Percentiles rank a stretch among this genome's conserved stretches.
Conservation (phyloP, 495 filamentous ascomycete genomes). For the Podospora didyma region DNA sequence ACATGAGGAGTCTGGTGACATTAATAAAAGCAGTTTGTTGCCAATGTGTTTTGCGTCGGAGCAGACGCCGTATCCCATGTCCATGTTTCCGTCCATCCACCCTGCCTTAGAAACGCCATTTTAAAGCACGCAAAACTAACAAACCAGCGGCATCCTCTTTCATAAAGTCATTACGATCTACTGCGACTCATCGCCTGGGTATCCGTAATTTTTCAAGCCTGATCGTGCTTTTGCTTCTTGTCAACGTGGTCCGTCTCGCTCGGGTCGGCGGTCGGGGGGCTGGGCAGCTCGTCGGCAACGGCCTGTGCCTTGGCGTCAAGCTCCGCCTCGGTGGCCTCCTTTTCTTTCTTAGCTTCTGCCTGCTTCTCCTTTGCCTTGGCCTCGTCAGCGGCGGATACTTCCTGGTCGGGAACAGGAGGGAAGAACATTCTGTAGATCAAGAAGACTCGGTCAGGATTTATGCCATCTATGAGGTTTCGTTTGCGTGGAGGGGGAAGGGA, state of each 20-base stretch:
- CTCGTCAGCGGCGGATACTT: slow-evolving; percentile 11
- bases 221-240: slow-evolving; percentile 33
- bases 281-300: slow-evolving; percentile 29
- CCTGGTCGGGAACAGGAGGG: slow-evolving; percentile 29
- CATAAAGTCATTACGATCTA: too few relatives aligned
- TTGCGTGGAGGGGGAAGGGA: background rate
- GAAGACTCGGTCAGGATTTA: slow-evolving; percentile 1
- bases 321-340: slow-evolving; percentile 17
- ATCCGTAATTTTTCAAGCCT: too few relatives aligned
- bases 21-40: too few relatives aligned
- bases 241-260: slow-evolving; percentile 23
- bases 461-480: too few relatives aligned
- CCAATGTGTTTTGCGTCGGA: too few relatives aligned
- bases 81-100: background rate
- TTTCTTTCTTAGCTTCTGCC: too few relatives aligned
- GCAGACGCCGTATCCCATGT: too few relatives aligned
- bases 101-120: background rate
- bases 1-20: too few relatives aligned
- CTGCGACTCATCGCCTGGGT: too few relatives aligned
- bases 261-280: slow-evolving; percentile 32
- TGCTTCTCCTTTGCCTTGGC: background rate
- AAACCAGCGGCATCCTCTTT: too few relatives aligned
- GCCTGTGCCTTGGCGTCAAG: slow-evolving; percentile 29
- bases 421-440: slow-evolving; percentile 27
- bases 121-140: background rate